Conservation (phyloP, 2,329 filamentous ascomycete species). For the Hymenoscyphus salicellus region DNA sequence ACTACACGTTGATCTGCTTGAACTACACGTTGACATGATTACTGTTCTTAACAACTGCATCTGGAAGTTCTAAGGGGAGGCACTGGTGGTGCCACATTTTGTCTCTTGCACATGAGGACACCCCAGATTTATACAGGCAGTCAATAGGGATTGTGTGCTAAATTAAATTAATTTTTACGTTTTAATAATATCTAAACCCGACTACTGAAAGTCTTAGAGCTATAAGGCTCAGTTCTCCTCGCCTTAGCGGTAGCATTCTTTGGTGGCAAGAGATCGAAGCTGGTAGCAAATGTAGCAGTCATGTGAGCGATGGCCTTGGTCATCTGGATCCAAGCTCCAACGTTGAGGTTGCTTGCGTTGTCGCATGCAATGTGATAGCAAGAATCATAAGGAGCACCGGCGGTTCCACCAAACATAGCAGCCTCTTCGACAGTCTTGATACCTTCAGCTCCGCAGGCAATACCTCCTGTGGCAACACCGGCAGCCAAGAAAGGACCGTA, state of each 20-base stretch:
- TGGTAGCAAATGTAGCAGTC: conserved; percentile 20
- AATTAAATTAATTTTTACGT: no score
- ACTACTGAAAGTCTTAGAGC: background rate
- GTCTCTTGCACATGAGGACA: background rate
- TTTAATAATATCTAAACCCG: background rate
- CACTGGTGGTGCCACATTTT: background rate
- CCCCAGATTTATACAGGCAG: background rate
- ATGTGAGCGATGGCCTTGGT: conserved; percentile 46
- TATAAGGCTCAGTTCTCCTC: background rate
- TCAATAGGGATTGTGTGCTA: background rate
- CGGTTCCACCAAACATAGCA: conserved; percentile 64
- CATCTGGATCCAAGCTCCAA: conserved; percentile 58
- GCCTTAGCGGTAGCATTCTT: conserved; percentile 1
- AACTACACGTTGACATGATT: no score
- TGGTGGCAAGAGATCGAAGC: conserved; percentile 15
- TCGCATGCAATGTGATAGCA: conserved; percentile 62
- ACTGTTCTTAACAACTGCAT: background rate
- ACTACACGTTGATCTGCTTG: no score
- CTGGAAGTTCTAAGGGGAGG: background rate
- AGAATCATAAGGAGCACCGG: conserved; percentile 54
- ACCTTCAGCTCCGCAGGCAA: conserved; percentile 73
- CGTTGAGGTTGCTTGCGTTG: conserved; percentile 53
- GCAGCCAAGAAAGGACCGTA: conserved; percentile 72
- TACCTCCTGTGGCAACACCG: conserved; percentile 69
- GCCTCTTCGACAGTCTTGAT: conserved; percentile 67